Evolutionary conservation across 2,329 filamentous ascomycete species (phyloP).

Genomic region (Arthrobotrys sinensis): DNA sequence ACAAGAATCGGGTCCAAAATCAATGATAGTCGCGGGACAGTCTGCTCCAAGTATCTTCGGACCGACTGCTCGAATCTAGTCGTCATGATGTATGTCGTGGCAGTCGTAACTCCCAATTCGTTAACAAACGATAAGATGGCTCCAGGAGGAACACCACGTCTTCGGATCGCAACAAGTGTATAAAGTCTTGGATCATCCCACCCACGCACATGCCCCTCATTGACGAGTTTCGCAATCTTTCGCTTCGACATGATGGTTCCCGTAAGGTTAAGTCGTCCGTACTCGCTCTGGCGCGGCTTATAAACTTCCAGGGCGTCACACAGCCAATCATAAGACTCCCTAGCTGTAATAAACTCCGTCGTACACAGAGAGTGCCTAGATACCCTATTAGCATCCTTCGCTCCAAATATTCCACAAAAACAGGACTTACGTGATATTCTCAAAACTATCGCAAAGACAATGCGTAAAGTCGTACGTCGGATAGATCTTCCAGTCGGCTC

Average conservation of each 20-base stretch:
- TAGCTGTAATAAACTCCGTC: constrained; percentile 87
- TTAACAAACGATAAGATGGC: constrained; percentile 91
- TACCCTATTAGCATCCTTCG: constrained; percentile 17
- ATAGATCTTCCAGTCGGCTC: constrained; percentile 89
- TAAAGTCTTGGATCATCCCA: constrained; percentile 95
- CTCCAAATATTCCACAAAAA: not conserved
- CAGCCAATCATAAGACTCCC: constrained; percentile 92
- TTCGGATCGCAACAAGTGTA: constrained; percentile 85
- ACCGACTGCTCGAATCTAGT: constrained; percentile 87
- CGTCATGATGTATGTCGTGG: constrained; percentile 83
- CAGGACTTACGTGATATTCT: constrained; percentile 77
- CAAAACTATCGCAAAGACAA: constrained; percentile 92
- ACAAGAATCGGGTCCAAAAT: constrained; percentile 88
- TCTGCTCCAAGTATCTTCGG: constrained; percentile 86
- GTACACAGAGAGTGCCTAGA: constrained; percentile 85
- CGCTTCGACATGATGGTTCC: constrained; percentile 92
- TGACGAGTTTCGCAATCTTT: constrained; percentile 83
- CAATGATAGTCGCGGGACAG: constrained; percentile 89
- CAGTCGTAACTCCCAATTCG: constrained; percentile 90
- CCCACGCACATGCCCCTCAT: constrained; percentile 81
- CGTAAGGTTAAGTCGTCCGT: constrained; percentile 81
- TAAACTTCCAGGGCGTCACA: constrained; percentile 86
- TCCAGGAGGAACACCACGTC: constrained; percentile 87
- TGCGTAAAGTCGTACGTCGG: constrained; percentile 95
- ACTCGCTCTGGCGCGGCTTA: constrained; percentile 94